Base-by-base conservation (phyloP, 2,329 filamentous ascomycete species). In the Tolypocladium amazonense region DNA sequence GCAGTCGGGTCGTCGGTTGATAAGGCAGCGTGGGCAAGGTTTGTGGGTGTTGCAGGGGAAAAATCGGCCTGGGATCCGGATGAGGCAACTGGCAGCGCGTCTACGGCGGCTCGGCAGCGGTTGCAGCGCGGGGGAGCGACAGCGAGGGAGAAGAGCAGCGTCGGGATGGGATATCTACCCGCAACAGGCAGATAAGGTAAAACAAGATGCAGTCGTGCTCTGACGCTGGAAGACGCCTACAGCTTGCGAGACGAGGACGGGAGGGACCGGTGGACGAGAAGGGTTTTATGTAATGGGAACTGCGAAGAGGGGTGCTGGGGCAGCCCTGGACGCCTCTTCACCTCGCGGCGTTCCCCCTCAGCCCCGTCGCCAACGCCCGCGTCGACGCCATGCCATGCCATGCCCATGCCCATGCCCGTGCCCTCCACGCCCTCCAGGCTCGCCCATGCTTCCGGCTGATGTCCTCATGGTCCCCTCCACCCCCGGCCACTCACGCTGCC, bases 251-350 rank as follows among this genome's bases (percentile, higher is more conserved):
- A 71, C 70, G 67, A 67, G 63, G 65, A 65, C 56, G 65, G 50
- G 57, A 63, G 66, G 58, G 59, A 64, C 56, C 59, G 62, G 60
- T 58, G 58, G 58, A 61, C 65, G 66, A 65, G 70, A 66, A 67
- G 69, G 70, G 65, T 73, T 74, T 74, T 73, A 74, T 73, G 72
- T 73, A 73, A 73, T 72, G 69, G 70, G 66, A 72, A 71, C 70
- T 71, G 67, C 60, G 60, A 67, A 66, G 68, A 67, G 64, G 64
- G 64, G 66, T 64, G 59, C 56, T 55, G 59, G 58, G 47, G 45
- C 43, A 27, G 45, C 45, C 45, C 45, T 50, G 25, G 47, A 33
- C 15, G 25, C 47, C 25, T 30, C 7, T 50, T 50, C 45, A 27
- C 45, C 45, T 27, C 25, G 23, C 38, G 27, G 33, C 30, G 59